Conservation (phyloP, 1,284 basidiomycete genomes). For the Mycosarcoma maydis region DNA sequence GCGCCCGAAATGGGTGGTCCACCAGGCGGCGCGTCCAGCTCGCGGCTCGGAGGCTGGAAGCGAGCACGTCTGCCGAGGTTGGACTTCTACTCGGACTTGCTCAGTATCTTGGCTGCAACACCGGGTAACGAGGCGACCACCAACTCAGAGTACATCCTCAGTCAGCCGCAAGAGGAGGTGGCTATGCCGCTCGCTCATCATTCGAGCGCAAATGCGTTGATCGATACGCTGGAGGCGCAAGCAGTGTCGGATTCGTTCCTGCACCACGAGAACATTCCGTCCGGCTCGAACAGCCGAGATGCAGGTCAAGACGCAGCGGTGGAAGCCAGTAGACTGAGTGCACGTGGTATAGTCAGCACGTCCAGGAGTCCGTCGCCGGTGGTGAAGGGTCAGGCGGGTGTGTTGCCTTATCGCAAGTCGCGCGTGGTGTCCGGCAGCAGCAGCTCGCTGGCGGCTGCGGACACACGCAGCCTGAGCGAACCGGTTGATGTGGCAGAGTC, state of each 20-base stretch:
- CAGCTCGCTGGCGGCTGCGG: not conserved
- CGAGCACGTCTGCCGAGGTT: conserved; percentile 38
- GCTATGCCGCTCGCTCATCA: conserved; percentile 38
- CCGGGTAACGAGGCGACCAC: conserved; percentile 38
- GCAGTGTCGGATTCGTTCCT: conserved; percentile 25
- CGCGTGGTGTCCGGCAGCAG: not conserved
- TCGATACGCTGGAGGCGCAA: conserved; percentile 35
- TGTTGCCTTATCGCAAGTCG: conserved; percentile 32
- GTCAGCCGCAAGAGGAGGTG: conserved; percentile 13
- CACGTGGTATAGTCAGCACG: not conserved
- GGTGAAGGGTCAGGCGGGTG: conserved; percentile 10
- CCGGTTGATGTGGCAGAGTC: too few relatives aligned
- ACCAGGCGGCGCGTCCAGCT: conserved; percentile 31
- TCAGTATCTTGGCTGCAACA: conserved; percentile 25
- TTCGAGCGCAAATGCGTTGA: conserved; percentile 18
- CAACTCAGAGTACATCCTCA: conserved; percentile 29
- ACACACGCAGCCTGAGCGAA: conserved; percentile 7
- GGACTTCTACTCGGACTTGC: conserved; percentile 48
- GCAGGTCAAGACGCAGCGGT: not conserved
- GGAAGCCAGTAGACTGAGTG: conserved; percentile 3
- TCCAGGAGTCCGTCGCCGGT: conserved; percentile 19
- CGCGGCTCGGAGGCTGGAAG: conserved; percentile 39
- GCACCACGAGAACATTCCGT: conserved; percentile 20
- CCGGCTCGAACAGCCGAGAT: not conserved
- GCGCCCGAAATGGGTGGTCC: conserved; percentile 31